These are phyloP conservation scores for Ramaria sp. DNA, from an alignment of 768 basidiomycete genomes.

Conservation along the genomic window DNA sequence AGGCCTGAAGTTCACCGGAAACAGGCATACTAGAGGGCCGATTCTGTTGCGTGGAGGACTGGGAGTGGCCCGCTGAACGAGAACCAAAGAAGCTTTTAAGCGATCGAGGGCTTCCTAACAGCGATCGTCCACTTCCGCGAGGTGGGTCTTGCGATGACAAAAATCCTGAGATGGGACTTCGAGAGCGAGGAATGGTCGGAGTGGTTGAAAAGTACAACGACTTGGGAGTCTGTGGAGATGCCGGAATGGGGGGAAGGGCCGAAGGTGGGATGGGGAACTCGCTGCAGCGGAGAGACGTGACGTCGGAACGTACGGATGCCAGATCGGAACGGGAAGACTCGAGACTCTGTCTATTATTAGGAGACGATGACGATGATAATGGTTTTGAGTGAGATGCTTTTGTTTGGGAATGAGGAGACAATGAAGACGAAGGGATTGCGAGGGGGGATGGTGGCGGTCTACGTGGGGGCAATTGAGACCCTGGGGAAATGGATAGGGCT, in stretches of 20 bases:
- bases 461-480: not conserved
- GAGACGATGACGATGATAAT: not conserved
- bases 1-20: not conserved
- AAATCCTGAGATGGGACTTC: not conserved
- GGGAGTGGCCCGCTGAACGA: not conserved
- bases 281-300: constrained; percentile 2
- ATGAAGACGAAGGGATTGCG: not conserved
- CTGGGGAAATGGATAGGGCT: not conserved
- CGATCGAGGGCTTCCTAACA: not conserved
- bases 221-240: constrained; percentile 2
- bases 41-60: not conserved
- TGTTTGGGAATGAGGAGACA: not conserved
- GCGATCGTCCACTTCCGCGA: not conserved
- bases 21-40: not conserved
- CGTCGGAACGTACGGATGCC: constrained; percentile 5
- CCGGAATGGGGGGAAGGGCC: constrained; percentile 5
- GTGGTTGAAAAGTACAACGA: constrained; percentile 5
- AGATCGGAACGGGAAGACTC: constrained; percentile 7
- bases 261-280: constrained; percentile 5
- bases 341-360: constrained; percentile 1
- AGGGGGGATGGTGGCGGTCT: constrained; percentile 6
- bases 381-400: not conserved
- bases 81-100: constrained; percentile 1
- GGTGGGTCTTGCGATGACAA: not conserved
- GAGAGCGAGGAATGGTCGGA: not conserved